A percentile compares a stretch with the other conserved stretches of the same genome.
phyloP scores from a whole-genome alignment of 768 basidiomycete species.

The Amanita exitialis region DNA sequence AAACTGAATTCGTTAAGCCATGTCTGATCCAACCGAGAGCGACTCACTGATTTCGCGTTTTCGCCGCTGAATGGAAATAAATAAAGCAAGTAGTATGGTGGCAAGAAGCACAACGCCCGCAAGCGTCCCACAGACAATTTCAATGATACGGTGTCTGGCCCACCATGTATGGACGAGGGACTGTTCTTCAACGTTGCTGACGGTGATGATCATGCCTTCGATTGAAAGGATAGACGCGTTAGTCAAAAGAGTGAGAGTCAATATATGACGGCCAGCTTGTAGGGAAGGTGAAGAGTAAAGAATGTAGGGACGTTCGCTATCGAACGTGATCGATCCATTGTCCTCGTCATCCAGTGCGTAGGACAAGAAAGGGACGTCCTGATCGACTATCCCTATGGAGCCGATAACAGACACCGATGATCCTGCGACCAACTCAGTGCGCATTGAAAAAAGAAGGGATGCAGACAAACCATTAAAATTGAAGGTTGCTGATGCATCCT shows the following conservation, averaged over 20 bases:
- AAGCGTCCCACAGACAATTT: slow-evolving; percentile 1
- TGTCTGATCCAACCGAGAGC: not conserved
- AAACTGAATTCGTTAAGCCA: slow-evolving; percentile 2
- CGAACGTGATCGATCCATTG: slow-evolving; percentile 9
- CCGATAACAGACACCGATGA: slow-evolving; percentile 2
- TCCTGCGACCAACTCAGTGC: not conserved
- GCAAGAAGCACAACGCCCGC: slow-evolving; percentile 7
- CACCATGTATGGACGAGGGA: not conserved
- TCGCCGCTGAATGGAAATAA: slow-evolving; percentile 9
- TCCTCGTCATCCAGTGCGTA: slow-evolving; percentile 12
- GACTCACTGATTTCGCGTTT: slow-evolving; percentile 5
- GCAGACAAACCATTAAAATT: slow-evolving; percentile 12
- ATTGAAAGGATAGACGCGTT: slow-evolving; percentile 11
- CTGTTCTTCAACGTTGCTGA: not conserved
- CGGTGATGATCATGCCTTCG: slow-evolving; percentile 9
- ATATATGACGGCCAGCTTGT: slow-evolving; percentile 9
- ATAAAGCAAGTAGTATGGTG: slow-evolving; percentile 6
- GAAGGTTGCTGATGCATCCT: slow-evolving; percentile 13
- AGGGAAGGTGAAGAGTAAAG: slow-evolving; percentile 13
- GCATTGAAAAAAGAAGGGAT: not conserved
- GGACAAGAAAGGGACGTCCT: not conserved
- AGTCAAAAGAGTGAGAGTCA: slow-evolving; percentile 10
- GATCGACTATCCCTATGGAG: not conserved
- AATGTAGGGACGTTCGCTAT: slow-evolving; percentile 2
- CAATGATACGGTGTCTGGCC: slow-evolving; percentile 7